Evolutionary conservation across 192 early-diverging fungal species (phyloP), one percentile per base, ranked within the genome.

Genomic region (Lunasporangiospora selenospora): DNA sequence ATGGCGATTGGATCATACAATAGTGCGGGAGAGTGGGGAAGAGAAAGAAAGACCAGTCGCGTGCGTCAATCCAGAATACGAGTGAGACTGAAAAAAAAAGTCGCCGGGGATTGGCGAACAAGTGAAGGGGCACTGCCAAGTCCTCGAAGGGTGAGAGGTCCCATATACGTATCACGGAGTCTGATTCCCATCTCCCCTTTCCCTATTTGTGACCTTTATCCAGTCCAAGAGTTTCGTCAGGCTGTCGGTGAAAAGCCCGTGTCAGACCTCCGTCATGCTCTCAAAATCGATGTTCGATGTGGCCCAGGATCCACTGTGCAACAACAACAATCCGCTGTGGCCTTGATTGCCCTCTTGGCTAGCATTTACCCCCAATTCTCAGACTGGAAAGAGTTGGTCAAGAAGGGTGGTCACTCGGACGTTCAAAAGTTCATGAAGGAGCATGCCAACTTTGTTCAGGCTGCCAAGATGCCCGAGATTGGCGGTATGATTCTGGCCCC

Each of bases 331-430:
- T 81, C 87, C 26, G 86, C 90, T 24, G 89, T 90, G n/a, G 89
- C 89, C 1, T 84, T 97, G 38, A 61, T 97, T 30, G 85, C 87
- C 8, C 80, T 98, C 32, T 75, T 95, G 7, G 89, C 92, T 6
- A 84, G 78, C 2, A 84, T 83, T 24, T 89, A 90, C 63, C 83
- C 93, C 6, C 88, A 93, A 19, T 93, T 94, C 65, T 53, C 83
- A 18, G 94, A 97, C 75, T 98, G 96, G 96, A 84, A 76, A 57
- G 96, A 98, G 40, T 78, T 96, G 41, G 89, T 97, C n/a, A 87
- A 90, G 54, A 81, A 83, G 43, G 85, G 92, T 36, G 92, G 92
- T 58, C 89, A 94, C 40, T 78, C 81, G 49, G 81, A 88, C 53
- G 87, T 94, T 6, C 89, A 91, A 65, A 81, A 84, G 51, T 77